Conservation (phyloP, 2,329 filamentous ascomycete genomes). For the Monosporascus ibericus region DNA sequence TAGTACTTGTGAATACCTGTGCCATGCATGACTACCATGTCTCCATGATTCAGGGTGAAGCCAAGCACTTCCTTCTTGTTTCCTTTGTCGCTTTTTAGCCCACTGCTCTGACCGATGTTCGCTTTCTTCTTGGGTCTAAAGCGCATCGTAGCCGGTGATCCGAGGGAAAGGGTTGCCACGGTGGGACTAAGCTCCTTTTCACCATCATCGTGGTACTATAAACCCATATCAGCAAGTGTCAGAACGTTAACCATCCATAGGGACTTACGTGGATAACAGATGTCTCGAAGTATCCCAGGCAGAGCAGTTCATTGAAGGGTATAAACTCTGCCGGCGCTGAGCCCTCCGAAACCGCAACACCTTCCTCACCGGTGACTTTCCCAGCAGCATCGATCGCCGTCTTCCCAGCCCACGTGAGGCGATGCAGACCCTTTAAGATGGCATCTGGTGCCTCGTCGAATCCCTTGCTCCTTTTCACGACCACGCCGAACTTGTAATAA, state of each 20-base stretch:
- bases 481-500: conserved; percentile 60
- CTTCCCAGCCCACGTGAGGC: conserved; percentile 49
- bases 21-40: conserved; percentile 60
- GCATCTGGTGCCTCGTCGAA: conserved; percentile 43
- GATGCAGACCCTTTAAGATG: conserved; percentile 43
- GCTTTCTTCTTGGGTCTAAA: conserved; percentile 46
- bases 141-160: conserved; percentile 51
- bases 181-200: conserved; percentile 56
- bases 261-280: conserved; percentile 48
- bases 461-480: conserved; percentile 38
- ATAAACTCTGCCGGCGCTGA: conserved; percentile 22
- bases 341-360: neutral
- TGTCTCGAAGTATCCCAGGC: conserved; percentile 55
- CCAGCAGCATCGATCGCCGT: conserved; percentile 28
- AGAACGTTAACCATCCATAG: neutral
- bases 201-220: conserved; percentile 59
- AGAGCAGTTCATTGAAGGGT: conserved; percentile 58
- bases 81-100: conserved; percentile 21
- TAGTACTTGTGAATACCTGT: conserved; percentile 51
- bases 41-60: conserved; percentile 51
- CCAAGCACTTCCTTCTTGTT: conserved; percentile 27
- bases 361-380: conserved; percentile 5
- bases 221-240: neutral
- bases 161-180: conserved; percentile 56
- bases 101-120: conserved; percentile 10